Conservation (phyloP, 768 basidiomycete species). For the Mycena pura region DNA sequence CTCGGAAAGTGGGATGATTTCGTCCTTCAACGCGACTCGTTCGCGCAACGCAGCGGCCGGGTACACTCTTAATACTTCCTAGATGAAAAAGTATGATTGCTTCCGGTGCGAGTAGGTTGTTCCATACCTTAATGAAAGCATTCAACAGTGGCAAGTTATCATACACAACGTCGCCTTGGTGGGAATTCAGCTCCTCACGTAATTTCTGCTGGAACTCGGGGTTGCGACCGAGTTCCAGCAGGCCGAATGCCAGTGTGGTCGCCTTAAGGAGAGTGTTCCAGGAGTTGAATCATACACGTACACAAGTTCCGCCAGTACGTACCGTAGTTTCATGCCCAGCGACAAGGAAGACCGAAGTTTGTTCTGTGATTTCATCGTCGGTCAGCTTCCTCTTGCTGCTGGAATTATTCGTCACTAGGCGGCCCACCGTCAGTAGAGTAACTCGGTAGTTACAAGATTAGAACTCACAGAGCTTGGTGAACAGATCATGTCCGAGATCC, state of each 20-base stretch:
- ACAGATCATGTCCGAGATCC: conserved; percentile 4
- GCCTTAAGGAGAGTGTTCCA: not conserved
- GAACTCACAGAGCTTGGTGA: not conserved
- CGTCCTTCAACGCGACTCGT: conserved; percentile 1
- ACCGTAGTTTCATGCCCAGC: conserved; percentile 10
- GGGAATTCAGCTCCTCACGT: not conserved
- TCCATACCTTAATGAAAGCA: conserved; percentile 3
- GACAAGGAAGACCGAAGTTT: conserved; percentile 6
- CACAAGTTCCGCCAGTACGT: not conserved
- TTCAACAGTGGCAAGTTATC: conserved; percentile 3
- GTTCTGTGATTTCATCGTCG: not conserved
- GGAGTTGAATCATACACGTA: too few species aligned
- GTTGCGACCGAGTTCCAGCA: conserved; percentile 4
- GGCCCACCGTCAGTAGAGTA: not conserved
- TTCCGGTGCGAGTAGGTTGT: not conserved
- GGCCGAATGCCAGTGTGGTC: conserved; percentile 3
- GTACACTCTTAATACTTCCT: conserved; percentile 1
- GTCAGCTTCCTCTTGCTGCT: not conserved
- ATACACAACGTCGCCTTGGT: not conserved
- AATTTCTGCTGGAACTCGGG: conserved; percentile 5
- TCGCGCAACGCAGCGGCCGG: not conserved
- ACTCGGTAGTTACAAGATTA: not conserved
- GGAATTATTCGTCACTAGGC: not conserved
- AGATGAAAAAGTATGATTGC: not conserved
- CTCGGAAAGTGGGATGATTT: not conserved